Evolutionary conservation across 1,284 basidiomycete species (phyloP).

Genomic region (Volvariella surrecta): DNA sequence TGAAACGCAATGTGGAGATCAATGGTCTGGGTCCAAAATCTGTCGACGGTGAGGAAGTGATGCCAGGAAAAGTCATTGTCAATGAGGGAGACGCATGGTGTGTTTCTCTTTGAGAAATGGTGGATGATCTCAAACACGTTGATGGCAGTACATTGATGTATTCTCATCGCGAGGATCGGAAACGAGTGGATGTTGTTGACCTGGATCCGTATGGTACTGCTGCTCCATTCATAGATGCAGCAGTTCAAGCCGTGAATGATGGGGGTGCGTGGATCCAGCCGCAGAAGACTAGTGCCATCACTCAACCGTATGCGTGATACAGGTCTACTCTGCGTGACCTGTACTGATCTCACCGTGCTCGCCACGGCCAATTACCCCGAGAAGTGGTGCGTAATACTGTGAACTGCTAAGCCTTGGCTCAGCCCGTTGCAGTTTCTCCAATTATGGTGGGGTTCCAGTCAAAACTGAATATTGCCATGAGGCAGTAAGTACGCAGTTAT

Average conservation of each 20-base stretch:
- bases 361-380: slow-evolving; percentile 95
- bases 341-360: slow-evolving; percentile 91
- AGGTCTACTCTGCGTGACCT: slow-evolving; percentile 94
- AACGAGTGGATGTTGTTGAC: slow-evolving; percentile 90
- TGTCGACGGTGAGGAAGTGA: slow-evolving; percentile 10
- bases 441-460: slow-evolving; percentile 91
- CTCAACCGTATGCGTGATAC: slow-evolving; percentile 2
- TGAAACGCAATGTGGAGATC: slow-evolving; percentile 83
- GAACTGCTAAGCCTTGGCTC: neutral
- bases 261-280: slow-evolving; percentile 49
- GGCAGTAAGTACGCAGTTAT: slow-evolving; percentile 54
- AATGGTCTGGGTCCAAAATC: slow-evolving; percentile 60
- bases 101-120: slow-evolving; percentile 9
- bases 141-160: slow-evolving; percentile 79
- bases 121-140: slow-evolving; percentile 5
- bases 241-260: slow-evolving; percentile 86
- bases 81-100: slow-evolving; percentile 95
- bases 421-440: slow-evolving; percentile 63
- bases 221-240: slow-evolving; percentile 94
- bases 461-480: slow-evolving; percentile 95
- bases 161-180: slow-evolving; percentile 64
- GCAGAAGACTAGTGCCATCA: neutral
- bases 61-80: slow-evolving; percentile 59
- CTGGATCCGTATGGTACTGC: slow-evolving; percentile 98
- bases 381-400: slow-evolving; percentile 63